Evolutionary conservation across 139 green algal species (phyloP).

Genomic region (Chlorella sp.): DNA sequence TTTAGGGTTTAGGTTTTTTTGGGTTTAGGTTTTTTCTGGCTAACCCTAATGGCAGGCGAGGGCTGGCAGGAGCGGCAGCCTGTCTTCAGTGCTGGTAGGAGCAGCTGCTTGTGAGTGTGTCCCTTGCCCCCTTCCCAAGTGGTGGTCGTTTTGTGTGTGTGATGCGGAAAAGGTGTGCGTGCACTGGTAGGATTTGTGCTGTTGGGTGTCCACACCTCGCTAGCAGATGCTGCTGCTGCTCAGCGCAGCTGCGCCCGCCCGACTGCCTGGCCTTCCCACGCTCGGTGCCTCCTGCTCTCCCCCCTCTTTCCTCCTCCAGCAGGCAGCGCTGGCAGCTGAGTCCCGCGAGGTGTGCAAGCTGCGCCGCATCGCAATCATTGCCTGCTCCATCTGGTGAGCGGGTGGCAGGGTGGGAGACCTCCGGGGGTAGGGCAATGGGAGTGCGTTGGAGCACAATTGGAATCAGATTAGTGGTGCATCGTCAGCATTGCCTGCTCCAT

Average conservation of each 20-base stretch:
- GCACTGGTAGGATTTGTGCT: neutral
- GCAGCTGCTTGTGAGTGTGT: neutral
- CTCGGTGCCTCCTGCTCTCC: neutral
- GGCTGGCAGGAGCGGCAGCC: too few species aligned
- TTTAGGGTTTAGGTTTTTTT: neutral
- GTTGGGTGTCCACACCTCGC: neutral
- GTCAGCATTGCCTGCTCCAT: constrained; percentile 8
- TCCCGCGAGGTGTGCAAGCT: neutral
- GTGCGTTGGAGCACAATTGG: too few species aligned
- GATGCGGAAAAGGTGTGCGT: too few species aligned
- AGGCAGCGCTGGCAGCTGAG: constrained; percentile 8
- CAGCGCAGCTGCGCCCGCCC: neutral
- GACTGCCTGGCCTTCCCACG: neutral
- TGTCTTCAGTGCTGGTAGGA: neutral
- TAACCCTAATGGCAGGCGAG: too few species aligned
- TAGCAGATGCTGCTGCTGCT: neutral
- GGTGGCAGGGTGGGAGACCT: too few species aligned
- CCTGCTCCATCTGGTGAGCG: constrained; percentile 10
- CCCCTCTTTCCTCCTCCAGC: neutral
- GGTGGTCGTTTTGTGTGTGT: too few species aligned
- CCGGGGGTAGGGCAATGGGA: too few species aligned
- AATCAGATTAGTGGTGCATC: too few species aligned
- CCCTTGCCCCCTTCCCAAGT: too few species aligned
- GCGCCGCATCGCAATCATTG: constrained; percentile 12
- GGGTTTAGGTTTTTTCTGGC: too few species aligned